Evolutionary conservation across 768 basidiomycete genomes (phyloP), one percentile per base, ranked within the genome.

Genomic region (Naematelia encephala): DNA sequence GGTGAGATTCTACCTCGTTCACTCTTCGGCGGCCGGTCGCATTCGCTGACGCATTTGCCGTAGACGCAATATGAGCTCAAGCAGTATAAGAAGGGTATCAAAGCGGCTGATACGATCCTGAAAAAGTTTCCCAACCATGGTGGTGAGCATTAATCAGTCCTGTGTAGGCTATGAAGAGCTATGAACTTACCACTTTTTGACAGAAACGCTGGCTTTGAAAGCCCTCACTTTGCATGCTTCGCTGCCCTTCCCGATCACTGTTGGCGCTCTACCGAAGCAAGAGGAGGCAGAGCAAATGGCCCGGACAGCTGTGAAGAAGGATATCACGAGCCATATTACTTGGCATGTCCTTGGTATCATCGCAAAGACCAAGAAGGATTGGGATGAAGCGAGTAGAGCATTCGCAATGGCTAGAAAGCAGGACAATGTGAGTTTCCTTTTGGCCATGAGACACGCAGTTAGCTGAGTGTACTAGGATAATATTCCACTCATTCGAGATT

Each of bases 261-360:
- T 67, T 10, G 56, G 80, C 87, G 68, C 86, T 85, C 27, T 88
- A 88, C 72, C 85, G 86, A 84, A 90, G 86, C 51, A 82, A 82
- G 72, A 85, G 85, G 61, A 90, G 87, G 26, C 72, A 1, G 74
- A 75, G 44, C 62, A 64, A 10, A 67, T 74, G 68, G 67, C 73
- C 22, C 60, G 66, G 42, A 22, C 66, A n/a, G 76, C 76, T 3
- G 65, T 76, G 16, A 73, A 71, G 58, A 77, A 78, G 65, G 75
- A 77, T 60, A 73, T 70, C 30, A 71, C 72, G 25, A 92, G 90
- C 19, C 92, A 97, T 71, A 97, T 99, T 73, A 88, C 87, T 73
- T 98, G 96, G 93, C 96, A 99, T 78, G 94, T 98, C 64, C 89
- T 91, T 74, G 96, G 91, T 25, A 87, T 99, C 69, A 85, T 96